phyloP scores from a whole-genome alignment of 2,329 filamentous ascomycete genomes.

The Clonostachys solani region DNA sequence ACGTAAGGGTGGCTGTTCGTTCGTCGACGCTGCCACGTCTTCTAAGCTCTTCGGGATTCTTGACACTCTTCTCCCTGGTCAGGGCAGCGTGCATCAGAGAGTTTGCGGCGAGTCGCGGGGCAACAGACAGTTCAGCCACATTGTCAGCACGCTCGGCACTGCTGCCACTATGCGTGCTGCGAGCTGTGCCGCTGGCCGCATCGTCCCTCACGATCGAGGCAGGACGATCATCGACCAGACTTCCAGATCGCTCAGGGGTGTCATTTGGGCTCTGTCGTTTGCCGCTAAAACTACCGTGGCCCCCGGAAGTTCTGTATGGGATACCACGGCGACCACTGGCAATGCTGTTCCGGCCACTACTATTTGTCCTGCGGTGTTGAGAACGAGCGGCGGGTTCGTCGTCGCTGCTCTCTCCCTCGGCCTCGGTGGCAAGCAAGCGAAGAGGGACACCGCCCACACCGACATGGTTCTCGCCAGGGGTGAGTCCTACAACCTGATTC shows the following conservation, averaged over 20 bases:
- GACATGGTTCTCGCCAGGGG: slow-evolving; percentile 70
- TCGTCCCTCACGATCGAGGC: slow-evolving; percentile 24
- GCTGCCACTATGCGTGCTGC: slow-evolving; percentile 50
- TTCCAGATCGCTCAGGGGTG: slow-evolving; percentile 51
- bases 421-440: slow-evolving; percentile 89
- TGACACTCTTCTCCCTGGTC: slow-evolving; percentile 61
- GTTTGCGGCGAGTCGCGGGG: slow-evolving; percentile 51
- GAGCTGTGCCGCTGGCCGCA: slow-evolving; percentile 39
- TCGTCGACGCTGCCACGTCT: slow-evolving; percentile 82
- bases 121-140: slow-evolving; percentile 47
- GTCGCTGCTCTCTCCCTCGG: slow-evolving; percentile 82
- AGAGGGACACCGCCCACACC: slow-evolving; percentile 79
- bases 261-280: slow-evolving; percentile 48
- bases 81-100: slow-evolving; percentile 53
- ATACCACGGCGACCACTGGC: slow-evolving; percentile 44
- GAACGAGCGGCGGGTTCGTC: slow-evolving; percentile 53
- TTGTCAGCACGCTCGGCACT: slow-evolving; percentile 58
- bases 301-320: slow-evolving; percentile 47
- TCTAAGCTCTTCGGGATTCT: slow-evolving; percentile 66
- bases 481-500: slow-evolving; percentile 73
- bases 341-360: slow-evolving; percentile 70
- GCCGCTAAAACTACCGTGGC: slow-evolving; percentile 30
- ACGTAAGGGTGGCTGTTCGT: slow-evolving; percentile 69
- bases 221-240: slow-evolving; percentile 39
- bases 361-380: slow-evolving; percentile 68